phyloP scores from a whole-genome alignment of 2,329 filamentous ascomycete species.

The Ilyonectria robusta region DNA sequence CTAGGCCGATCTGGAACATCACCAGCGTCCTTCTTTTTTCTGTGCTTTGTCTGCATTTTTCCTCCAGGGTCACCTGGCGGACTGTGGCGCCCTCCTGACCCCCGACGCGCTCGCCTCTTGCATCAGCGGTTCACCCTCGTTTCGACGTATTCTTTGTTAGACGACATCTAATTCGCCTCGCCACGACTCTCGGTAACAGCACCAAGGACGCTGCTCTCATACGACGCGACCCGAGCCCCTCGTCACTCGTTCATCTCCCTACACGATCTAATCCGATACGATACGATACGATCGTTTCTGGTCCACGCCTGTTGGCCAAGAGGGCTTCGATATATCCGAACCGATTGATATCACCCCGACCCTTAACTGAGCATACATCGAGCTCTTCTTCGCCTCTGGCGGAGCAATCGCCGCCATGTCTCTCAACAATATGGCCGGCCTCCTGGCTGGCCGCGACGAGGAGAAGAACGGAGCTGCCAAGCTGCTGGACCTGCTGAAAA shows the following conservation, averaged over 20 bases:
- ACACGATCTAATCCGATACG: slow-evolving; percentile 7
- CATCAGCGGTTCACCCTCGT: slow-evolving; percentile 16
- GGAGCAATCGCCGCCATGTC: slow-evolving; percentile 46
- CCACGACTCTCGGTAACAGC: background rate
- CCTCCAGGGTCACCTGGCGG: slow-evolving; percentile 28
- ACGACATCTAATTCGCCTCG: background rate
- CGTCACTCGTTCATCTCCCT: slow-evolving; percentile 10
- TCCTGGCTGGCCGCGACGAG: slow-evolving; percentile 30
- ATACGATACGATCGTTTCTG: background rate
- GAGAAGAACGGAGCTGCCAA: slow-evolving; percentile 55
- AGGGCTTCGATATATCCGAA: background rate
- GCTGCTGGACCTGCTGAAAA: slow-evolving; percentile 63
- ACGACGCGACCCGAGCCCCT: slow-evolving; percentile 8
- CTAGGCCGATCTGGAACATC: slow-evolving; percentile 5
- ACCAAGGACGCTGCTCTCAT: slow-evolving; percentile 6
- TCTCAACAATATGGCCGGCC: slow-evolving; percentile 24
- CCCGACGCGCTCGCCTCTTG: slow-evolving; percentile 22
- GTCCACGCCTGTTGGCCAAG: background rate
- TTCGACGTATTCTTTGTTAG: slow-evolving; percentile 4
- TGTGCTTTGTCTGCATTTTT: slow-evolving; percentile 32
- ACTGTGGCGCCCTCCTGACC: slow-evolving; percentile 33
- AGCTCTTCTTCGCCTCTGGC: slow-evolving; percentile 43
- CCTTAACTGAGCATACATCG: slow-evolving; percentile 19
- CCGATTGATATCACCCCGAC: background rate
- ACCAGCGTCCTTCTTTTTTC: slow-evolving; percentile 31